Evolutionary conservation across 371 early-diverging fungal genomes (phyloP), one percentile per base, ranked within the genome.

Genomic region (Caulochytrium protostelioides): DNA sequence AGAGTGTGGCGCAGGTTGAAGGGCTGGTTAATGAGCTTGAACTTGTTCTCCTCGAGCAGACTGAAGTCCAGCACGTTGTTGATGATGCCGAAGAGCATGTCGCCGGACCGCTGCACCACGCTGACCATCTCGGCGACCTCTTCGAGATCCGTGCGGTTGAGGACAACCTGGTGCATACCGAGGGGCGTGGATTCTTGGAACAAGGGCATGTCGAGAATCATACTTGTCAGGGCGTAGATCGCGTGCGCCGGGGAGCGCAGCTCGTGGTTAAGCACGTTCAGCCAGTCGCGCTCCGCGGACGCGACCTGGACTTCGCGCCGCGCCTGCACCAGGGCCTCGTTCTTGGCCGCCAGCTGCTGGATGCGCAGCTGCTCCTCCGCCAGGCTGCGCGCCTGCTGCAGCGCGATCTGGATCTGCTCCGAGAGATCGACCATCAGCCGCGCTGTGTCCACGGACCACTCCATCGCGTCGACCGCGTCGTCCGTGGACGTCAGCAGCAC

Each of bases 31-130:
- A 15, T 25, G 36, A 39, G 12, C 7, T 5, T 6, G 3, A 39
- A 15, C 28, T 6, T 7, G 3, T 34, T 20, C 9, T 15, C 16
- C 21, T 39, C 39, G n/a, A 5, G 4, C 21, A 36, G 37, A 2
- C 19, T 35, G 23, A 39, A 39, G 19, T 39, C 39, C 15, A 39
- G 23, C 4, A 39, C 34, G 27, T 39, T 39, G 21, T 7, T 35
- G 6, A 39, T 35, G 16, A 39, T 39, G 10, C 13, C 3, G 2
- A 31, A 10, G 3, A 39, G 39, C 37, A 39, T 36, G 20, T 39
- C 30, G 31, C 33, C 23, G 24, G 14, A 13, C 12, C 5, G 13
- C 5, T 15, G 5, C 6, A 39, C 9, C 6, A 15, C 15, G 3
- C 14, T 17, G 6, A 39, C 19, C 6, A 31, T 6, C 34, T 39